Percentiles rank a stretch among this genome's conserved stretches.
These are phyloP conservation scores for Diplodia scrobiculata DNA, from an alignment of 2,329 filamentous ascomycete species.

Conservation along the genomic window DNA sequence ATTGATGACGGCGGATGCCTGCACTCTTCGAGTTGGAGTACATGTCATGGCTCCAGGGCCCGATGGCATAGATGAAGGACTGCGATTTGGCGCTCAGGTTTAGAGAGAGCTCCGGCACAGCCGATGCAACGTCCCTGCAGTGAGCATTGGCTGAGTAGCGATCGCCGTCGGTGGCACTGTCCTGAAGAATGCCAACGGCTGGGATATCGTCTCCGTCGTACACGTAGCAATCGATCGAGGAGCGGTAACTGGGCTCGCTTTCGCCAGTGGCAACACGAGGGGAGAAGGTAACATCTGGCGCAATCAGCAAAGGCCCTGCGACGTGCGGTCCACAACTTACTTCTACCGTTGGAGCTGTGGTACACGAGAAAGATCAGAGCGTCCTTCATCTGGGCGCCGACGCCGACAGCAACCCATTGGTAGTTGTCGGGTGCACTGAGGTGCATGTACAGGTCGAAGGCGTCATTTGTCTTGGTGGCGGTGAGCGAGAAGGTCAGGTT, in stretches of 20 bases:
- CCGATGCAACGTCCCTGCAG: conserved; percentile 59
- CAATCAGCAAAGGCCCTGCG: background rate
- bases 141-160: conserved; percentile 54
- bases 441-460: conserved; percentile 56
- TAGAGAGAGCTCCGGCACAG: conserved; percentile 37
- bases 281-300: conserved; percentile 56
- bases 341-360: conserved; percentile 49
- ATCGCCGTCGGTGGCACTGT: conserved; percentile 12
- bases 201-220: conserved; percentile 53
- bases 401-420: conserved; percentile 59
- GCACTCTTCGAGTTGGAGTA: conserved; percentile 50
- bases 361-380: conserved; percentile 61
- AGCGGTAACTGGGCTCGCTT: conserved; percentile 56
- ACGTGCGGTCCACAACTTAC: conserved; percentile 24
- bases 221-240: conserved; percentile 44
- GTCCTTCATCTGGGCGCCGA: conserved; percentile 57
- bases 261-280: conserved; percentile 56
- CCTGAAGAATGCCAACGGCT: conserved; percentile 37
- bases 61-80: conserved; percentile 60
- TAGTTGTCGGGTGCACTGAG: conserved; percentile 52
- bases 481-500: conserved; percentile 36
- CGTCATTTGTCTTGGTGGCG: conserved; percentile 39
- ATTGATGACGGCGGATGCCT: conserved; percentile 55
- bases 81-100: conserved; percentile 54
- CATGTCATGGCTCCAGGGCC: conserved; percentile 50